Percentiles rank a stretch among this genome's conserved stretches.
Conservation (phyloP, 2,329 filamentous ascomycete species). For the Emericellopsis cladophorae region DNA sequence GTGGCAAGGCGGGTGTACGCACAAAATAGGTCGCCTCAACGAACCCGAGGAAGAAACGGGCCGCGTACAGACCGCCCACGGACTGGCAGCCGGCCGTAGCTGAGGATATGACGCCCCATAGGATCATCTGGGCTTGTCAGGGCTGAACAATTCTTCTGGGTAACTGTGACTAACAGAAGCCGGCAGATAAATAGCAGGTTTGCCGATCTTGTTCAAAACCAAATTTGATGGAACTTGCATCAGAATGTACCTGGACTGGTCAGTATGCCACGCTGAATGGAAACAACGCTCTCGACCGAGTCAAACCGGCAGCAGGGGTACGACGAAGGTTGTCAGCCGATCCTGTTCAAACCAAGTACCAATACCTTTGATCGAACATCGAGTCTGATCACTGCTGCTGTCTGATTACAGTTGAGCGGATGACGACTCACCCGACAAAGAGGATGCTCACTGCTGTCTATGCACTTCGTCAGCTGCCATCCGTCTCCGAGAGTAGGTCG, state of each 20-base stretch:
- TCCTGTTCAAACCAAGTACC: too few relatives aligned
- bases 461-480: not conserved
- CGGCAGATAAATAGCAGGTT: constrained; percentile 31
- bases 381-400: too few relatives aligned
- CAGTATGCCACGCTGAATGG: too few relatives aligned
- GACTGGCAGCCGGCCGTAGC: constrained; percentile 18
- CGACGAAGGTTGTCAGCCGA: too few relatives aligned
- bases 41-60: constrained; percentile 24
- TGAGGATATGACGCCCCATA: constrained; percentile 34
- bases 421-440: constrained; percentile 28
- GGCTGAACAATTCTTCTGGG: not conserved
- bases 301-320: too few relatives aligned
- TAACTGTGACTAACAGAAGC: constrained; percentile 19
- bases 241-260: constrained; percentile 24
- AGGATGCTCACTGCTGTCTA: constrained; percentile 35
- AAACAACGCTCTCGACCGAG: too few relatives aligned
- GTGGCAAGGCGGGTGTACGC: constrained; percentile 5
- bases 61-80: constrained; percentile 18
- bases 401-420: not conserved
- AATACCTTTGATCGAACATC: too few relatives aligned
- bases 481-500: not conserved
- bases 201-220: constrained; percentile 37
- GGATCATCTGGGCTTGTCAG: constrained; percentile 23
- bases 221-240: constrained; percentile 40
- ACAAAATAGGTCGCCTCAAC: constrained; percentile 29